Percentiles rank a stretch among this genome's conserved stretches.
Conservation (phyloP, 805 yeast species). For the Nakazawaea anatomiae region DNA sequence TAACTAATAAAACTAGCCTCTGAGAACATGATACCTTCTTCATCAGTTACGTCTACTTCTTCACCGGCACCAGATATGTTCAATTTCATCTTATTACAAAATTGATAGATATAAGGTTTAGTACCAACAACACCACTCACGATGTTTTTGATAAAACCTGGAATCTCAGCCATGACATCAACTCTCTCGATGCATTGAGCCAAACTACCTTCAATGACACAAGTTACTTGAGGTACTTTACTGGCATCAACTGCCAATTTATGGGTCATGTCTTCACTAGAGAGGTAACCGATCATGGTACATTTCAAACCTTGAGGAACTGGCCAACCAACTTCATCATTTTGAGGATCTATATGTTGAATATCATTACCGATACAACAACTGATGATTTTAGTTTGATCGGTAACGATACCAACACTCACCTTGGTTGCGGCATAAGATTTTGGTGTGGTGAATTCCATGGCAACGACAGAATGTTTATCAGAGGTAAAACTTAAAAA, state of each 20-base stretch:
- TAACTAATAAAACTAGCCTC: slow-evolving; percentile 76
- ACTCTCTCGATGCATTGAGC: slow-evolving; percentile 73
- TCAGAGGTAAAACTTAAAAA: slow-evolving; percentile 84
- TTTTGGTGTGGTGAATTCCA: slow-evolving; percentile 94
- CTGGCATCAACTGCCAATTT: slow-evolving; percentile 27
- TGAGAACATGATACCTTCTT: slow-evolving; percentile 62
- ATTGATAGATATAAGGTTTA: slow-evolving; percentile 95
- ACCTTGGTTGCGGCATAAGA: slow-evolving; percentile 83
- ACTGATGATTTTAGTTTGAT: slow-evolving; percentile 51
- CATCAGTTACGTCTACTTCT: slow-evolving; percentile 32
- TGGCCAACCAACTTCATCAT: slow-evolving; percentile 89
- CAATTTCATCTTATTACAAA: slow-evolving; percentile 57
- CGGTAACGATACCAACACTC: slow-evolving; percentile 68
- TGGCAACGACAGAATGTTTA: slow-evolving; percentile 66
- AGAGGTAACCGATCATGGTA: slow-evolving; percentile 31
- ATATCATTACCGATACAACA: slow-evolving; percentile 64
- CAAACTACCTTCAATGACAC: slow-evolving; percentile 55
- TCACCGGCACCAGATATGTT: slow-evolving; percentile 30
- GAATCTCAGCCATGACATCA: slow-evolving; percentile 97
- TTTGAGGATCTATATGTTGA: slow-evolving; percentile 46
- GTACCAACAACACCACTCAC: slow-evolving; percentile 95
- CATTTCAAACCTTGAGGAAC: slow-evolving; percentile 69
- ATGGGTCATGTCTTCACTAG: slow-evolving; percentile 32
- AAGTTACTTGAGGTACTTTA: slow-evolving; percentile 30
- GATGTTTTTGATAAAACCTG: slow-evolving; percentile 86